Base-by-base conservation (phyloP, 495 filamentous ascomycete genomes). In the Penicillium paxilli region DNA sequence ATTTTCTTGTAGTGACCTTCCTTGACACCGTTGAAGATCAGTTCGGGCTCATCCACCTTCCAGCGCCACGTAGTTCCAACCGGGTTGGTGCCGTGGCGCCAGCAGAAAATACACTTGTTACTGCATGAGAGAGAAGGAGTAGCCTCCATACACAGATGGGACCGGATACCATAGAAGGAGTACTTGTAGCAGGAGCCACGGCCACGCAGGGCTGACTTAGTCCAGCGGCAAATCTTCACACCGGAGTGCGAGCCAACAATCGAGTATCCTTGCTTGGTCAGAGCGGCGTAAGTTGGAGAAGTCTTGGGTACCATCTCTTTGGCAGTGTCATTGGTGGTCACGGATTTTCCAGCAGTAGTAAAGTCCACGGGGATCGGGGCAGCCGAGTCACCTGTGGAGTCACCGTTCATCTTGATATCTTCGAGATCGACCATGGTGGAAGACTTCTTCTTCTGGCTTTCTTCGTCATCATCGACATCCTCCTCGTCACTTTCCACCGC, bases 61-160 rank as follows among this genome's bases (percentile, higher is more conserved):
- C 93, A 98, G 42, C 93, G 86, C 93, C 93, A 98, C 5, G 85
- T 92, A 2, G 93, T 98, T 23, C 92, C 92, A 14, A 98, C 93
- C 0, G 93, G 93, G 69, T 98, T 98, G 0, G 93, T 98, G 38
- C 93, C 93, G 65, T 97, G 93, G 11, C 93, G 87, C 93, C 93
- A 98, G 80, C 93, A 98, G 74, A 98, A 98, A 64, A 98, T 89
- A 72, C 93, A 98, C 68, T 98, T 98, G 70, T 98, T 98, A 60
- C 88, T 92, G 80, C 93, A 98, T 14, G 90, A 95, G 16, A 98
- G 82, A 1, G 92, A 96, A 0, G 93, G 93, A 0, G 93, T 98
- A 4, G 92, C 90, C 72, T 98, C 93, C 93, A 98, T 98, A 75
- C 93, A 98, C 37, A 94, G 85, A 61, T 98, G 93, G 1, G 92